These are phyloP conservation scores for Serendipita indica DNA, from an alignment of 768 basidiomycete genomes.

Conservation along the genomic window DNA sequence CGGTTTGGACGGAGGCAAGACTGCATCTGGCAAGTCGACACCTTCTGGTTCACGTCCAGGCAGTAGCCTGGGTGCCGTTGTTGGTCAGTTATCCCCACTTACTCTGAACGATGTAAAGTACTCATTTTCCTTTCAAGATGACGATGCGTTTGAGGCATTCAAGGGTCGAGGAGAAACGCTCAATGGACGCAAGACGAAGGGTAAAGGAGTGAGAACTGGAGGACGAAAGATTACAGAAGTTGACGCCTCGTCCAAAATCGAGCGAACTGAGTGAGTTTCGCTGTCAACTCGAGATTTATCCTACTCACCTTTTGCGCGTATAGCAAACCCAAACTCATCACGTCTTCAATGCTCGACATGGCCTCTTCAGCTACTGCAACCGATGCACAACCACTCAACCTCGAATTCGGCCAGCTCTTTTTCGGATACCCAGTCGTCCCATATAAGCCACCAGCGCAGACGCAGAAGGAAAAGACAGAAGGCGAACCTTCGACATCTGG, in stretches of 20 bases:
- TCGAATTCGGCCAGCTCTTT: constrained; percentile 90
- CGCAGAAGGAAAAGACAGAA: not conserved
- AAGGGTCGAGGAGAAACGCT: constrained; percentile 90
- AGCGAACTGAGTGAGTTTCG: constrained; percentile 66
- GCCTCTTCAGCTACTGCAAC: constrained; percentile 33
- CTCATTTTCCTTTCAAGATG: not conserved
- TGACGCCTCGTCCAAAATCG: constrained; percentile 70
- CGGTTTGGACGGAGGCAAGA: constrained; percentile 11
- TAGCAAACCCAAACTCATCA: constrained; percentile 73
- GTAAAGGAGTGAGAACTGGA: constrained; percentile 59
- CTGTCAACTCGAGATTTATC: not conserved
- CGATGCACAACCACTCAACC: constrained; percentile 76
- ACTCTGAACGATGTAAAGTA: not conserved
- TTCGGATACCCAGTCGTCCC: constrained; percentile 81
- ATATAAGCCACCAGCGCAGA: constrained; percentile 29
- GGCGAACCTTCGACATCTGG: constrained; percentile 31
- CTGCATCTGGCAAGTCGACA: not conserved
- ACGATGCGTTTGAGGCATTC: constrained; percentile 54
- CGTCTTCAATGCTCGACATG: constrained; percentile 59
- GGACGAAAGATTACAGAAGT: constrained; percentile 71
- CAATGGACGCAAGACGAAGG: constrained; percentile 82
- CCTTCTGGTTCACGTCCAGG: not conserved
- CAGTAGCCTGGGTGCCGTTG: not conserved
- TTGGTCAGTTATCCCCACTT: too few species aligned
- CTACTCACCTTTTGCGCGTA: constrained; percentile 11